Percentiles rank a stretch among this genome's conserved stretches.
These are phyloP conservation scores for Fraxinus excelsior DNA, from an alignment of 257 asterid species.

Conservation along the genomic window DNA sequence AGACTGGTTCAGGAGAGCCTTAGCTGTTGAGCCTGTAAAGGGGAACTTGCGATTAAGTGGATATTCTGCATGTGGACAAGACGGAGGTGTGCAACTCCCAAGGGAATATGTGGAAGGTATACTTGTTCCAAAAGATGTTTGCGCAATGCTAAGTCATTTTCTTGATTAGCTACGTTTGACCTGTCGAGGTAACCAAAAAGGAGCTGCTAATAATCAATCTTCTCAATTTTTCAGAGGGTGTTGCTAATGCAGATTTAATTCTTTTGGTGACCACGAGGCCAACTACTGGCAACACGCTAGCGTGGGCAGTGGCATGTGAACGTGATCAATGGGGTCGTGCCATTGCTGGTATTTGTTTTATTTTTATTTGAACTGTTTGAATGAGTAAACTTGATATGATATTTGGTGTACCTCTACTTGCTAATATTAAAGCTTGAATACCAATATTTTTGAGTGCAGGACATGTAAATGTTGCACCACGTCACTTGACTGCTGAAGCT, in stretches of 20 bases:
- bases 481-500: conserved; percentile 97
- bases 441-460: conserved; percentile 46
- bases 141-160: conserved; percentile 14
- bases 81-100: conserved; percentile 99
- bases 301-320: conserved; percentile 99
- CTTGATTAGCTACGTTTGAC: conserved; percentile 2
- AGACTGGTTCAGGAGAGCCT: conserved; percentile 87
- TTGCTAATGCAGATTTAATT: conserved; percentile 86
- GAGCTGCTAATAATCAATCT: neutral
- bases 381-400: conserved; percentile 11
- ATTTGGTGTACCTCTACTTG: neutral
- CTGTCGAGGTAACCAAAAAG: neutral
- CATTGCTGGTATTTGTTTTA: conserved; percentile 65
- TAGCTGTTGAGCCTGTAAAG: conserved; percentile 92
- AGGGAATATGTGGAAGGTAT: conserved; percentile 92
- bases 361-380: conserved; percentile 5
- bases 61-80: conserved; percentile 99
- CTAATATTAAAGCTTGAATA: conserved; percentile 4
- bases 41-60: conserved; percentile 98
- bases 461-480: conserved; percentile 98
- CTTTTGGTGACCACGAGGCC: conserved; percentile 96
- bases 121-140: conserved; percentile 25
- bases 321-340: conserved; percentile 99
- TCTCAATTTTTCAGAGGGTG: conserved; percentile 66
- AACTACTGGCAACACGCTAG: conserved; percentile 91